Percentiles rank a stretch among this genome's conserved stretches.
Conservation (phyloP, 2,329 filamentous ascomycete species). For the Alternaria dauci region DNA sequence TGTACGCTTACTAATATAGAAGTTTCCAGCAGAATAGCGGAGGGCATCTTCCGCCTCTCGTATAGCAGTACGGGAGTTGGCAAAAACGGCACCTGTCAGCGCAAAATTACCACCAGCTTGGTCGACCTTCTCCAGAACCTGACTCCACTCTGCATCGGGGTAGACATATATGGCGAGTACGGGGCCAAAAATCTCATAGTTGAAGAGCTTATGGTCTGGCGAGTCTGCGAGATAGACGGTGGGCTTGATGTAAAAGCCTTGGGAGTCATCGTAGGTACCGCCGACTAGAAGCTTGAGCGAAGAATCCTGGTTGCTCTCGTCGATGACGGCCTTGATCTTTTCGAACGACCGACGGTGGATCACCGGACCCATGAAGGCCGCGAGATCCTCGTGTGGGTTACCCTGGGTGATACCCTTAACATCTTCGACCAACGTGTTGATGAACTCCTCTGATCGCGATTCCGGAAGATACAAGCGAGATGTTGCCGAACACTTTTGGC, state of each 20-base stretch:
- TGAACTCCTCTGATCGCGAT: conserved; percentile 76
- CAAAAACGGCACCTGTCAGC: conserved; percentile 78
- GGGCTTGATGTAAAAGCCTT: conserved; percentile 82
- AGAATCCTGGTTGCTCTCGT: conserved; percentile 75
- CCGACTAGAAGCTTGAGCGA: conserved; percentile 76
- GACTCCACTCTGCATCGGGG: conserved; percentile 66
- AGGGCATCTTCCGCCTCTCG: conserved; percentile 74
- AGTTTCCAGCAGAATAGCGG: conserved; percentile 78
- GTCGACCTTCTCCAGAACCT: conserved; percentile 66
- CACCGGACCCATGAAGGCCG: conserved; percentile 84
- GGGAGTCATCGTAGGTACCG: conserved; percentile 76
- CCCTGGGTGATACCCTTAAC: conserved; percentile 74
- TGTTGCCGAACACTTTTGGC: conserved; percentile 87
- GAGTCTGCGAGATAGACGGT: conserved; percentile 79
- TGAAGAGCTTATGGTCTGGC: conserved; percentile 75
- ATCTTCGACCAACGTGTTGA: conserved; percentile 69
- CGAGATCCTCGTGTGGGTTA: conserved; percentile 67
- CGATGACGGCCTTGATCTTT: conserved; percentile 77
- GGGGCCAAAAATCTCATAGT: conserved; percentile 81
- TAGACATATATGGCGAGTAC: conserved; percentile 79
- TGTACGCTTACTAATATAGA: conserved; percentile 70
- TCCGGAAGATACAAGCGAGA: conserved; percentile 79
- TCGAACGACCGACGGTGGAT: conserved; percentile 82
- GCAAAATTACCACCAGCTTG: conserved; percentile 74
- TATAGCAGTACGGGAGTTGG: conserved; percentile 70